Conservation (phyloP, 441 rosid species). For the Erodium texanum region DNA sequence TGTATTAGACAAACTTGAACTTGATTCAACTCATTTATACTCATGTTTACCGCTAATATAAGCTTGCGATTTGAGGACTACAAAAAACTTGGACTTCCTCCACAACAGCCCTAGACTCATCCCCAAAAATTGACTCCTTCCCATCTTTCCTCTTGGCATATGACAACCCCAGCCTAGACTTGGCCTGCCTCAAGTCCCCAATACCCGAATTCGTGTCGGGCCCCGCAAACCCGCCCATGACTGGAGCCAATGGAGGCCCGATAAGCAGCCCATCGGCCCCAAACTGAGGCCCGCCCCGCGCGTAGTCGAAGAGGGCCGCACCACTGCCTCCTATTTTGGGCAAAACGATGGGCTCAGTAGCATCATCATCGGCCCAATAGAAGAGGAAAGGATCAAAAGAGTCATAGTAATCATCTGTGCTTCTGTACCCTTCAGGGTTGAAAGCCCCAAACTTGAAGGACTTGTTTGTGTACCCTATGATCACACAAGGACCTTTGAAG, state of each 20-base stretch:
- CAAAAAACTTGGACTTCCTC: slow-evolving; percentile 70
- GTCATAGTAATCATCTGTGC: slow-evolving; percentile 81
- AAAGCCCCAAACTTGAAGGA: slow-evolving; percentile 75
- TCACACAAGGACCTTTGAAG: slow-evolving; percentile 88
- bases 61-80: slow-evolving; percentile 63
- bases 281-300: slow-evolving; percentile 71
- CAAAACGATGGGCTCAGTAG: slow-evolving; percentile 34
- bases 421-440: slow-evolving; percentile 75
- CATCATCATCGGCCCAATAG: slow-evolving; percentile 42
- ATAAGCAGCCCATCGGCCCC: slow-evolving; percentile 77
- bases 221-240: slow-evolving; percentile 79
- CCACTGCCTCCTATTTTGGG: slow-evolving; percentile 80
- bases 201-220: slow-evolving; percentile 71
- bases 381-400: slow-evolving; percentile 77
- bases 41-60: slow-evolving; percentile 36
- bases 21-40: no score
- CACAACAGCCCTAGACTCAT: slow-evolving; percentile 42
- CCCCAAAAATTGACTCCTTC: slow-evolving; percentile 60
- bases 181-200: slow-evolving; percentile 70
- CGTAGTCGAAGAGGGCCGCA: slow-evolving; percentile 77
- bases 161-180: slow-evolving; percentile 76
- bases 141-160: slow-evolving; percentile 77
- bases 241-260: slow-evolving; percentile 66
- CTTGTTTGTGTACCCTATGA: slow-evolving; percentile 56
- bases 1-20: no score